Percentiles rank a stretch among this genome's conserved stretches.
Evolutionary conservation across 495 filamentous ascomycete species (phyloP).

Genomic region (Penicillium desertorum): DNA sequence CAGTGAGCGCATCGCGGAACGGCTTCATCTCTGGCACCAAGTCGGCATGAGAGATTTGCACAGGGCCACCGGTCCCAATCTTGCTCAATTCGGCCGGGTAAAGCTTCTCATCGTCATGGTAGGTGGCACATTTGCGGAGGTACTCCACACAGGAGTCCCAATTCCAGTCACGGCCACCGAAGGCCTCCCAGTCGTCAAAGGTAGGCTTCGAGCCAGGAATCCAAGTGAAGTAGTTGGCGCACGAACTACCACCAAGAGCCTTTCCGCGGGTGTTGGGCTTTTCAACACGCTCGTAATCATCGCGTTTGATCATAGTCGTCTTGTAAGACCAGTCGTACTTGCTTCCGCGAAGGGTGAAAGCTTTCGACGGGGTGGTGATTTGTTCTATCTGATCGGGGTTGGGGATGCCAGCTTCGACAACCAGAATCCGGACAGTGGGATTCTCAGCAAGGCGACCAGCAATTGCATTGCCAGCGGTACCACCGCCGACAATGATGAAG

Average conservation of each 20-base stretch:
- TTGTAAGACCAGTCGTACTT: constrained; percentile 64
- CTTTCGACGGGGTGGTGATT: constrained; percentile 46
- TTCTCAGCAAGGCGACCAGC: constrained; percentile 60
- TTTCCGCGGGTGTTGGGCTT: constrained; percentile 61
- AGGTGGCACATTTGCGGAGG: constrained; percentile 56
- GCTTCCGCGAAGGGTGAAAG: constrained; percentile 45
- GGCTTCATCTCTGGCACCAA: constrained; percentile 52
- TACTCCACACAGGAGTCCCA: constrained; percentile 54
- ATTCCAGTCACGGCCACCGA: constrained; percentile 57
- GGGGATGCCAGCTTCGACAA: constrained; percentile 52
- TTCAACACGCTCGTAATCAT: constrained; percentile 61
- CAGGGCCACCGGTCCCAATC: constrained; percentile 50
- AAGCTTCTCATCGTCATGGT: constrained; percentile 51
- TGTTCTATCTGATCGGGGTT: constrained; percentile 42
- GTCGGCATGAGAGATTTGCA: constrained; percentile 52
- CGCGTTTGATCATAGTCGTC: constrained; percentile 60
- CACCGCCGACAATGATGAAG: constrained; percentile 52
- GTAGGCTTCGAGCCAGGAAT: constrained; percentile 53
- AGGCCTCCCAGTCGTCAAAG: constrained; percentile 58
- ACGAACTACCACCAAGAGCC: constrained; percentile 52
- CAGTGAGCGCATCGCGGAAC: constrained; percentile 56
- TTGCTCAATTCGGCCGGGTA: constrained; percentile 41
- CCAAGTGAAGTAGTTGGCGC: constrained; percentile 59
- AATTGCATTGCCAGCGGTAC: constrained; percentile 58
- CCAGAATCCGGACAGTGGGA: constrained; percentile 48